Percentiles rank a stretch among this genome's conserved stretches.
Conservation (phyloP, 176 grass and related monocot species). For the Pontederia crassipes region DNA sequence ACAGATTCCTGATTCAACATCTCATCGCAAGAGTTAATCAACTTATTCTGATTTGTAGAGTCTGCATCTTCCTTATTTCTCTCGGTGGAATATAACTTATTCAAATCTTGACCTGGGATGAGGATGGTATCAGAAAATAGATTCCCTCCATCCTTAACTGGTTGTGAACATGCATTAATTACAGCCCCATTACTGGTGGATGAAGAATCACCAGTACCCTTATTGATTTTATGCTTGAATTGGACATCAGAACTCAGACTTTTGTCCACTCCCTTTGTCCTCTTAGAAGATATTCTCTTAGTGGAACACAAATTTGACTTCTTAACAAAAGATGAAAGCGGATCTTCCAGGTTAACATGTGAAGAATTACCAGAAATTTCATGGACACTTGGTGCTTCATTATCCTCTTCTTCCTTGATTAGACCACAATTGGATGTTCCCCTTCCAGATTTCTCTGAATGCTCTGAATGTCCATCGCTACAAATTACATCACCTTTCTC, state of each 20-base stretch:
- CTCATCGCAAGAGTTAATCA: conserved; percentile 28
- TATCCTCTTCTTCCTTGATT: conserved; percentile 24
- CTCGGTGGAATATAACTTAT: conserved; percentile 28
- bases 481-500: conserved; percentile 23
- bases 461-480: conserved; percentile 8
- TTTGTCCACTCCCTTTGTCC: conserved; percentile 20
- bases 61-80: conserved; percentile 25
- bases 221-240: conserved; percentile 24
- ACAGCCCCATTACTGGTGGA: background rate
- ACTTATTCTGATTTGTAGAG: conserved; percentile 10
- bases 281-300: conserved; percentile 25
- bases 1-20: conserved; percentile 8
- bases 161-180: conserved; percentile 24
- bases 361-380: conserved; percentile 23
- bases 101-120: conserved; percentile 27
- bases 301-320: conserved; percentile 28
- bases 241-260: conserved; percentile 19
- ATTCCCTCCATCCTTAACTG: conserved; percentile 8
- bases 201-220: conserved; percentile 11
- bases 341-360: conserved; percentile 51
- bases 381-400: conserved; percentile 2
- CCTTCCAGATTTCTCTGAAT: conserved; percentile 19
- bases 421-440: conserved; percentile 11
- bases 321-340: conserved; percentile 47
- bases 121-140: conserved; percentile 21